phyloP scores from a whole-genome alignment of 495 filamentous ascomycete species.

The Lepraria neglecta region DNA sequence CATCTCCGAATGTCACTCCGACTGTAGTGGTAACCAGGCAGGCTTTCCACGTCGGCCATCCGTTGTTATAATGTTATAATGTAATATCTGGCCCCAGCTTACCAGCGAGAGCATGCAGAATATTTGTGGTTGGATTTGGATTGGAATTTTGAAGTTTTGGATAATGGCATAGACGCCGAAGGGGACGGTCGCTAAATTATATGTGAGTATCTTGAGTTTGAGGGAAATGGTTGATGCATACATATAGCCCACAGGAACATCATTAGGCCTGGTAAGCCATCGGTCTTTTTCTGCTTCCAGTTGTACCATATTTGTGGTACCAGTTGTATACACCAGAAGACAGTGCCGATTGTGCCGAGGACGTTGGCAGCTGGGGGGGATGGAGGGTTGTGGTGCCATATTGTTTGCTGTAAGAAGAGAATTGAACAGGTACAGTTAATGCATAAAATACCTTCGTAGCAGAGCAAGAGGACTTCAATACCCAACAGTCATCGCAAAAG shows the following conservation, averaged over 20 bases:
- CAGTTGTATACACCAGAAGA: slow-evolving; percentile 51
- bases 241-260: slow-evolving; percentile 69
- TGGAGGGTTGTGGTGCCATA: slow-evolving; percentile 26
- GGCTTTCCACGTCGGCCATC: slow-evolving; percentile 49
- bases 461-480: background rate
- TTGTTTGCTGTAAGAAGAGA: background rate
- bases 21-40: slow-evolving; percentile 36
- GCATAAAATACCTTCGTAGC: no score
- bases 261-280: slow-evolving; percentile 66
- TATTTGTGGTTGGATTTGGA: slow-evolving; percentile 68
- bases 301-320: slow-evolving; percentile 65
- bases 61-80: slow-evolving; percentile 59
- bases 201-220: background rate
- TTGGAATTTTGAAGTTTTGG: slow-evolving; percentile 66
- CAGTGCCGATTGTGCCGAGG: slow-evolving; percentile 50
- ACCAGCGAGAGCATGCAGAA: slow-evolving; percentile 60
- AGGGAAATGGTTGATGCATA: slow-evolving; percentile 22
- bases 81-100: slow-evolving; percentile 59
- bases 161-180: slow-evolving; percentile 51
- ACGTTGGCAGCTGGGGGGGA: slow-evolving; percentile 47
- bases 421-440: no score
- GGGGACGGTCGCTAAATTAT: slow-evolving; percentile 40
- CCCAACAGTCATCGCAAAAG: background rate
- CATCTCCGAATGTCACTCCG: slow-evolving; percentile 46
- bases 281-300: slow-evolving; percentile 61